Percentiles rank a stretch among this genome's conserved stretches.
Conservation (phyloP, 768 basidiomycete genomes). For the Boletus patriciae region DNA sequence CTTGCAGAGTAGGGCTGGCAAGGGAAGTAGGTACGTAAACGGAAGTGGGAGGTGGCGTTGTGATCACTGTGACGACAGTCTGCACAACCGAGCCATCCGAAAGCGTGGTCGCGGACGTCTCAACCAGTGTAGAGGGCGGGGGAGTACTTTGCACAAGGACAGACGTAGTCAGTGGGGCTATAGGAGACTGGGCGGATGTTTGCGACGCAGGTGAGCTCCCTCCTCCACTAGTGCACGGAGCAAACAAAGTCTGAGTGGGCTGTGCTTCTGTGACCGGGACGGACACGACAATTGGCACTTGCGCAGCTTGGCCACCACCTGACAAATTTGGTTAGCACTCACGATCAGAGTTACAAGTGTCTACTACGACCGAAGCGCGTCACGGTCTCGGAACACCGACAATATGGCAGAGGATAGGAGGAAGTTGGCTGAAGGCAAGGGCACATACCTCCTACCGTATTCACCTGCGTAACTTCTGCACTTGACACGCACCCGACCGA, state of each 20-base stretch:
- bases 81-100: constrained; percentile 42
- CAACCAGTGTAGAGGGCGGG: constrained; percentile 33
- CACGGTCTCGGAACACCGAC: constrained; percentile 13
- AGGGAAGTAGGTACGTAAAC: constrained; percentile 26
- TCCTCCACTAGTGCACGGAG: constrained; percentile 36
- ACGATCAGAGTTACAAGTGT: not conserved
- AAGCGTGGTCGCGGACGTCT: constrained; percentile 38
- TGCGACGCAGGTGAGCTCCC: constrained; percentile 9
- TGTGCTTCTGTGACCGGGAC: constrained; percentile 32
- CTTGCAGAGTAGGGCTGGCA: constrained; percentile 18
- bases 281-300: constrained; percentile 43
- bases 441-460: constrained; percentile 38
- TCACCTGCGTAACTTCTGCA: constrained; percentile 28
- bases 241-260: constrained; percentile 43
- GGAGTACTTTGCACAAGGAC: constrained; percentile 32
- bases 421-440: not conserved
- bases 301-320: constrained; percentile 33
- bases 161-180: constrained; percentile 21
- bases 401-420: not conserved
- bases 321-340: constrained; percentile 16
- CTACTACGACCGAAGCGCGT: constrained; percentile 11
- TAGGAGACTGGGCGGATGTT: constrained; percentile 6
- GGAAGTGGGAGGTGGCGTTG: constrained; percentile 35
- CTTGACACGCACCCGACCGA: constrained; percentile 32
- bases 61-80: constrained; percentile 37